Evolutionary conservation across 176 grass and related monocot species (phyloP), one percentile per base, ranked within the genome.

Genomic region (Avena sativa): DNA sequence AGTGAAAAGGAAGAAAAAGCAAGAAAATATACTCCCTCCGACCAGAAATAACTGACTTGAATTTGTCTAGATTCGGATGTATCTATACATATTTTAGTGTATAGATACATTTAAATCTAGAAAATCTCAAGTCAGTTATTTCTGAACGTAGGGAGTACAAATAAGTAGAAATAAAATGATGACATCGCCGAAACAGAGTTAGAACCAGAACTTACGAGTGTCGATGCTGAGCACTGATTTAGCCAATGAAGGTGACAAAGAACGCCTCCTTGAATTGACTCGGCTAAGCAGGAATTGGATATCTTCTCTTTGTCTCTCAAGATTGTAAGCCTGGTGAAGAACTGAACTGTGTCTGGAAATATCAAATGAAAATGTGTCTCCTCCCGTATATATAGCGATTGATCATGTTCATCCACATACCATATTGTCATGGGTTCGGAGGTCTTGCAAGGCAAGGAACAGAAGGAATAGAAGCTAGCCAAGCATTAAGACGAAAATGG

Each of bases 161-260:
- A 52, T 52, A 12, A 52, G 12, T 14, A 52, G 50, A 52, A 52
- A 52, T 4, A 1, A 52, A 52, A 52, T 12, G 14, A n/a, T 79
- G 53, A 30, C 21, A 58, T 70, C 17, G 5, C 12, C 0, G 5
- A 15, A 60, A 2, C 15, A 10, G 6, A 74, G n/a, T n/a, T 20
- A 26, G 14, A 43, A 6, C 20, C 1, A 17, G 2, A 12, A 84
- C 89, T 81, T 91, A 91, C 89, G 38, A 17, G 85, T 80, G 83
- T 6, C 85, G 2, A 87, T 19, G 50, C 38, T 40, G 20, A 76
- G 87, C 67, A 91, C 69, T 58, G 89, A 87, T 68, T 19, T 69
- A 23, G 74, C 36, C 5, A 78, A 15, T 17, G 85, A 80, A 80
- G 89, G 17, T 8, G 77, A 51, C 0, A 80, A 26, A 0, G 84